Evolutionary conservation across 352 stramenopile species (phyloP).

Genomic region (Elongisporangium undulatum): DNA sequence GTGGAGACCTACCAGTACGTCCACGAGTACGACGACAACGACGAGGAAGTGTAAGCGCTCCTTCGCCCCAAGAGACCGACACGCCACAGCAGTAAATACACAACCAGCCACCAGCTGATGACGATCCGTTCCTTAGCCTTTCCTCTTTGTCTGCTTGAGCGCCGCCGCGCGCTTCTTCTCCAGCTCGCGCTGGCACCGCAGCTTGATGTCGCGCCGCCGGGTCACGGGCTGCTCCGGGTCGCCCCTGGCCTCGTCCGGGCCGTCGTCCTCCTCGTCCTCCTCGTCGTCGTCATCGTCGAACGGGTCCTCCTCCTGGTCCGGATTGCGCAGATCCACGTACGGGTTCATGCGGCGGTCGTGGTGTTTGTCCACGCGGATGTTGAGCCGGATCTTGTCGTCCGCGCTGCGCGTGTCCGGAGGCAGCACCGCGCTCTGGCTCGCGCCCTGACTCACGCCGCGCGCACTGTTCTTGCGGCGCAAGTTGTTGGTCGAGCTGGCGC

Average conservation of each 20-base stretch:
- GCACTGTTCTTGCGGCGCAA: conserved; percentile 76
- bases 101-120: conserved; percentile 3
- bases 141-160: conserved; percentile 45
- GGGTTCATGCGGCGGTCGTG: conserved; percentile 58
- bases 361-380: conserved; percentile 55
- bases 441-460: conserved; percentile 21
- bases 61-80: conserved; percentile 10
- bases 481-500: conserved; percentile 25
- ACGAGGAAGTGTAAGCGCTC: conserved; percentile 47
- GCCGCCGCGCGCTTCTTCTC: conserved; percentile 50
- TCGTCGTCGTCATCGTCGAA: conserved; percentile 21
- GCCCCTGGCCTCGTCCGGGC: conserved; percentile 1
- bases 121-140: conserved; percentile 13
- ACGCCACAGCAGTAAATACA: background rate
- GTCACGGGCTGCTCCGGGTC: conserved; percentile 24
- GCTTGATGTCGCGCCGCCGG: conserved; percentile 63
- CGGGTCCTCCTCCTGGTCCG: conserved; percentile 14
- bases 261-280: conserved; percentile 16
- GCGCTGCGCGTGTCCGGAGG: conserved; percentile 35
- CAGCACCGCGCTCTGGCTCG: conserved; percentile 17
- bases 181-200: conserved; percentile 46
- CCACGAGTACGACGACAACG: conserved; percentile 85
- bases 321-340: conserved; percentile 25
- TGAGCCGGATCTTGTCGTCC: conserved; percentile 70
- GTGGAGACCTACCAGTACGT: conserved; percentile 83